Conservation (phyloP, 768 basidiomycete genomes). For the Boletellus emodensis region DNA sequence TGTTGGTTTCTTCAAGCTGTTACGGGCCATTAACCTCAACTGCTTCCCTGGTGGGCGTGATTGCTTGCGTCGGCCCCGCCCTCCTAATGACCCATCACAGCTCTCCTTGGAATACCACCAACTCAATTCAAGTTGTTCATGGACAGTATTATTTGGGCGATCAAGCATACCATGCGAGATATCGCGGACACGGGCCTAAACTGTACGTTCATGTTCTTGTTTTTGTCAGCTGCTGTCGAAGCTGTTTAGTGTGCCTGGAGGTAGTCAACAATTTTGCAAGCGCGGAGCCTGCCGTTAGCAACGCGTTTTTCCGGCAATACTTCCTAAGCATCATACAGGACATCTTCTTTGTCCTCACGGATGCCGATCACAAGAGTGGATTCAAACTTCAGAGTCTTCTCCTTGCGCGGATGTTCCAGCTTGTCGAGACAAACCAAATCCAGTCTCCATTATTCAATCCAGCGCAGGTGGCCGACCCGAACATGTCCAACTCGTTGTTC, state of each 20-base stretch:
- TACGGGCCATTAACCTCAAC: slow-evolving; percentile 85
- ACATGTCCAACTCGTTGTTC: slow-evolving; percentile 74
- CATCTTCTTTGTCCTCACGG: slow-evolving; percentile 95
- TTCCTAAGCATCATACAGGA: slow-evolving; percentile 92
- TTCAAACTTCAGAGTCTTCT: slow-evolving; percentile 93
- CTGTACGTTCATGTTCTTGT: slow-evolving; percentile 37
- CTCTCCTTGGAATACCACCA: slow-evolving; percentile 82
- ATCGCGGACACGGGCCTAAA: slow-evolving; percentile 90
- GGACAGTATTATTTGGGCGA: slow-evolving; percentile 99
- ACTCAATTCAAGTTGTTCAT: slow-evolving; percentile 95
- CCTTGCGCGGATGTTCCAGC: slow-evolving; percentile 90
- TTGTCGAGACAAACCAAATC: slow-evolving; percentile 79
- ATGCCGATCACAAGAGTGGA: slow-evolving; percentile 98
- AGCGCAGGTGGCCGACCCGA: slow-evolving; percentile 60
- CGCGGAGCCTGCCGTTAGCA: slow-evolving; percentile 74
- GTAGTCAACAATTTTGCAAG: slow-evolving; percentile 92
- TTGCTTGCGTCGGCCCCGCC: not conserved
- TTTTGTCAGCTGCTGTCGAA: slow-evolving; percentile 4
- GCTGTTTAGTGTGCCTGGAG: slow-evolving; percentile 74
- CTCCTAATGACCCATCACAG: slow-evolving; percentile 26
- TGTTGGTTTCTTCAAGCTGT: slow-evolving; percentile 92
- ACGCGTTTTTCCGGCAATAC: slow-evolving; percentile 95
- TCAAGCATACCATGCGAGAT: slow-evolving; percentile 99
- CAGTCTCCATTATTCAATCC: slow-evolving; percentile 84
- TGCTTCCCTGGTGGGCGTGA: slow-evolving; percentile 87